Evolutionary conservation across 2,329 filamentous ascomycete genomes (phyloP).

Genomic region (Ophiostoma pallidulum): DNA sequence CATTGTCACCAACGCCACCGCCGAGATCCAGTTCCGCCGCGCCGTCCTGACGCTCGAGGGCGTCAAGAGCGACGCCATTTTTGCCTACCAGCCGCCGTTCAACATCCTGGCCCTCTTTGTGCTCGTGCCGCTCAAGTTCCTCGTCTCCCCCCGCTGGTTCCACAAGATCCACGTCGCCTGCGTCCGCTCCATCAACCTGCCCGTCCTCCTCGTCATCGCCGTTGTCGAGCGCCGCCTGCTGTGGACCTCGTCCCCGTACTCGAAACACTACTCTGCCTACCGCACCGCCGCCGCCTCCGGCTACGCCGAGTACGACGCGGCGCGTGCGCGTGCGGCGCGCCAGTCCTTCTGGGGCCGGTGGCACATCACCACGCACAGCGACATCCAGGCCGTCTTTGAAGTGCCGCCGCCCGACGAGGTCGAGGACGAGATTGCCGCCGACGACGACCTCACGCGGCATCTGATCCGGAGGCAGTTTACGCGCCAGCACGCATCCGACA

Average conservation of each 20-base stretch:
- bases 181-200: conserved; percentile 65
- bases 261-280: conserved; percentile 11
- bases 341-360: conserved; percentile 57
- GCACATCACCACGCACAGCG: conserved; percentile 60
- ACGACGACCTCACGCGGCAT: conserved; percentile 49
- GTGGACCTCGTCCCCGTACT: conserved; percentile 38
- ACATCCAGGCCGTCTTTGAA: conserved; percentile 65
- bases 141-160: conserved; percentile 76
- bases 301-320: conserved; percentile 2
- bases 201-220: conserved; percentile 62
- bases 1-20: conserved; percentile 64
- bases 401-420: conserved; percentile 56
- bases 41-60: conserved; percentile 77
- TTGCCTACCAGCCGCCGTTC: conserved; percentile 74
- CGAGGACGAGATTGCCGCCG: conserved; percentile 46
- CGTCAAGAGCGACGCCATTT: conserved; percentile 75
- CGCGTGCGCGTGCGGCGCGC: conserved; percentile 3
- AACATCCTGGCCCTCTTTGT: conserved; percentile 69
- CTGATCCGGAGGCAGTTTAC: conserved; percentile 49
- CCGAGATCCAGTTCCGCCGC: conserved; percentile 76
- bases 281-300: not conserved
- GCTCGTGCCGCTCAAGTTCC: conserved; percentile 66
- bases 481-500: conserved; percentile 33
- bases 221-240: conserved; percentile 60
- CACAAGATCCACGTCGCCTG: conserved; percentile 79